Base-by-base conservation (phyloP, 306 rosid genomes). In the Dryas octopetala region DNA sequence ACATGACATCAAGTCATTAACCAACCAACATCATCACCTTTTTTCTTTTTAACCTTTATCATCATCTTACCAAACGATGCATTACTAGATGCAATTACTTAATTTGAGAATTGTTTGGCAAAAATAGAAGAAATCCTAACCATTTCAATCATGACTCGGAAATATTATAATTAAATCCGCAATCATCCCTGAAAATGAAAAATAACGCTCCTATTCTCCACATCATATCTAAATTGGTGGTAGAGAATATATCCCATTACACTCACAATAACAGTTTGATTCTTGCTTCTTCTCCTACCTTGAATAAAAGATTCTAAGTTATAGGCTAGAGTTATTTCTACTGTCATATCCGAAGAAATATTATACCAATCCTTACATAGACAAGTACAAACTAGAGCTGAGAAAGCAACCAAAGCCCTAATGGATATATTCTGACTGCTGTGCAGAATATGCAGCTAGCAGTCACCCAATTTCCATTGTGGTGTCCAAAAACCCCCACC, bases 21-120 rank as follows among this genome's bases (percentile, higher is more conserved):
- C 87, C 79, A 79, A 83, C 86, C 78, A 85, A 74, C 83, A 82
- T 75, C 66, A 84, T 88, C 60, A 83, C 72, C 83, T 87, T 58
- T 84, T 80, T 70, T 85, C 73, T 79, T 69, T 47, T 13, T 44
- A n/a, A 74, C 83, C 73, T 70, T 85, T 64, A 43, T 19, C 75
- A 81, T 79, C 78, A 80, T 82, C 86, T 15, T 60, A 52, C 83
- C 74, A 67, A 83, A 78, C 68, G 23, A 77, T 71, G 50, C 60
- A 51, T 70, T 83, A 59, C 78, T 76, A 64, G 77, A 75, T 14
- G 47, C 74, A 64, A 38, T 38, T 74, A 3, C 23, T 70, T 61
- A 61, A 43, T 74, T 32, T 67, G 68, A 16, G 45, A 70, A 10
- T 73, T 83, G 77, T 62, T 70, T 77, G 38, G 48, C 63, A 11